phyloP scores from a whole-genome alignment of 352 stramenopile genomes.

The Globisporangium okanoganense region DNA sequence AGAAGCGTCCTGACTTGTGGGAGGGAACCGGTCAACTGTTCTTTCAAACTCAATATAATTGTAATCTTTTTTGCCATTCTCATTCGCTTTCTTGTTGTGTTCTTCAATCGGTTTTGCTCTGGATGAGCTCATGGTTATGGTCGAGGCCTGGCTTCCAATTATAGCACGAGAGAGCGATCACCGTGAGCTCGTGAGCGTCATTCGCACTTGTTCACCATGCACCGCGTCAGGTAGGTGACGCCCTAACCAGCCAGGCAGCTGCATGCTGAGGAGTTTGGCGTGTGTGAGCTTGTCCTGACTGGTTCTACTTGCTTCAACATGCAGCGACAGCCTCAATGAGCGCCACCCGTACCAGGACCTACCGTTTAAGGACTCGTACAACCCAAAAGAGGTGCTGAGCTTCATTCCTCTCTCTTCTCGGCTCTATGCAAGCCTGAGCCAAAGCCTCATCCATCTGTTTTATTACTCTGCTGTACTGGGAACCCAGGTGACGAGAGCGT shows the following conservation, averaged over 20 bases:
- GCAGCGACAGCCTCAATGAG: conserved; percentile 56
- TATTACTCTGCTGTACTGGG: too few relatives aligned
- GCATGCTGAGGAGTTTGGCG: too few relatives aligned
- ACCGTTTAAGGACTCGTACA: conserved; percentile 53
- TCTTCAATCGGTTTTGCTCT: background rate
- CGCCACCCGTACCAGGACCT: conserved; percentile 56
- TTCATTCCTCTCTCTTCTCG: background rate
- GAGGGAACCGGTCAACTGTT: background rate
- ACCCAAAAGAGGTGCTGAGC: conserved; percentile 53
- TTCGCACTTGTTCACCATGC: conserved; percentile 25
- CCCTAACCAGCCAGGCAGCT: too few relatives aligned
- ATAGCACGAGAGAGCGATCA: background rate
- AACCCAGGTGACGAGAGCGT: conserved; percentile 49
- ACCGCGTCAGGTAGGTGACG: conserved; percentile 67
- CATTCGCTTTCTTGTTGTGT: background rate
- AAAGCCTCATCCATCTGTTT: too few relatives aligned
- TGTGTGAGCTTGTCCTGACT: too few relatives aligned
- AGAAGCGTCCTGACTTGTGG: conserved; percentile 1
- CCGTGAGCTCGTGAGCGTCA: background rate
- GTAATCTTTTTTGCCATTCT: background rate
- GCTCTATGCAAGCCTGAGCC: background rate
- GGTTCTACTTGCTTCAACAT: background rate
- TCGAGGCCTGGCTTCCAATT: background rate
- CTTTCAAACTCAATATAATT: background rate
- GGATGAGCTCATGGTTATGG: background rate